Conservation (phyloP, 768 basidiomycete genomes). For the Leccinellum rugosiceps region DNA sequence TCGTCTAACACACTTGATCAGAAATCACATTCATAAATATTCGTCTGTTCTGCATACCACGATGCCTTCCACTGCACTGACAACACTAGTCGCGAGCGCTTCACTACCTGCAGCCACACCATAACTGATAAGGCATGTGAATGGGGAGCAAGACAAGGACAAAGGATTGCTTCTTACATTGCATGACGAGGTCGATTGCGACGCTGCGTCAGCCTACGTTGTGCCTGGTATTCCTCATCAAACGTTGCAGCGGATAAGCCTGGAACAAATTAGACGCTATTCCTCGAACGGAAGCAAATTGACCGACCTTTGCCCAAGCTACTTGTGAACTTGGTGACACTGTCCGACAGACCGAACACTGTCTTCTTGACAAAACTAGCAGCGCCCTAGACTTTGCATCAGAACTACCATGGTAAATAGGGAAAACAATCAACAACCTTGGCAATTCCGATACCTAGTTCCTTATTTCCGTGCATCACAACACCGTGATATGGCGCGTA, state of each 20-base stretch:
- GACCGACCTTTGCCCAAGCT: constrained; percentile 88
- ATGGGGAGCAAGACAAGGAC: not conserved
- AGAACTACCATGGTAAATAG: constrained; percentile 1
- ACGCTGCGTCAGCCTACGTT: constrained; percentile 81
- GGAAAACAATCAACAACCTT: constrained; percentile 49
- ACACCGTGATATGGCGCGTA: constrained; percentile 98
- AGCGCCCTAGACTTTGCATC: constrained; percentile 63
- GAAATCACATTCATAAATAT: not conserved
- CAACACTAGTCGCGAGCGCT: constrained; percentile 89
- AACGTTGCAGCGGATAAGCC: constrained; percentile 96
- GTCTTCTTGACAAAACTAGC: constrained; percentile 99
- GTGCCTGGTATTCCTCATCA: constrained; percentile 92
- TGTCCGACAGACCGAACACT: constrained; percentile 93
- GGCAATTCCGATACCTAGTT: constrained; percentile 90
- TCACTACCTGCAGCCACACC: constrained; percentile 95
- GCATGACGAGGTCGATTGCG: constrained; percentile 96
- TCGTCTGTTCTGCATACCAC: constrained; percentile 50
- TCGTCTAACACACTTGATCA: constrained; percentile 55
- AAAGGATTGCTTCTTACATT: constrained; percentile 49
- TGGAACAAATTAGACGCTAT: constrained; percentile 28
- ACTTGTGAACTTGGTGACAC: constrained; percentile 96
- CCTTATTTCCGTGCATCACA: constrained; percentile 93
- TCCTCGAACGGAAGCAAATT: not conserved
- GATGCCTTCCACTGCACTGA: constrained; percentile 95
- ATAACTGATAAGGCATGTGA: constrained; percentile 50